These are phyloP conservation scores for Vaccinium corymbosum DNA, from an alignment of 148 eudicot genomes.

Conservation along the genomic window DNA sequence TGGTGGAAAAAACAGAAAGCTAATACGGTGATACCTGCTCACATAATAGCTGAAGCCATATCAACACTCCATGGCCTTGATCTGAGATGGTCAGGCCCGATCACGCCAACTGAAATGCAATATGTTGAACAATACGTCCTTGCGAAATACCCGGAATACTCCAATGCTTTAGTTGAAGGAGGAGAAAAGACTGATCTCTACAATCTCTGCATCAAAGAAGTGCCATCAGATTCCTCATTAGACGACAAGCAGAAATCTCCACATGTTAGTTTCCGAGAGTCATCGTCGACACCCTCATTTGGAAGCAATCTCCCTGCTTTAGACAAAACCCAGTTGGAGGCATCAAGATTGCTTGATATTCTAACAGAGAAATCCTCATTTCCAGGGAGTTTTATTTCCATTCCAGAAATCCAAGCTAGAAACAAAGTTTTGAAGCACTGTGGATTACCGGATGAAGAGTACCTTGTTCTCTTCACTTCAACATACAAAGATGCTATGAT, in stretches of 20 bases:
- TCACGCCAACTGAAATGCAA: constrained; percentile 37
- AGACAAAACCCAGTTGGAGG: constrained; percentile 32
- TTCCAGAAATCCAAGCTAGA: constrained; percentile 38
- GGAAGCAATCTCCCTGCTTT: constrained; percentile 31
- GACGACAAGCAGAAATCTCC: constrained; percentile 34
- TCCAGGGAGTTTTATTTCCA: constrained; percentile 37
- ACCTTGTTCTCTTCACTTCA: constrained; percentile 35
- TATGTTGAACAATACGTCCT: constrained; percentile 38
- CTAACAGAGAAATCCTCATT: constrained; percentile 33
- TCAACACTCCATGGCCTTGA: constrained; percentile 39
- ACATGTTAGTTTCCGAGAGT: constrained; percentile 19
- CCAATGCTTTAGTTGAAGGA: constrained; percentile 39
- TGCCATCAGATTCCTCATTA: constrained; percentile 18
- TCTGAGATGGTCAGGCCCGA: constrained; percentile 42
- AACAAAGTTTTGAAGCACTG: constrained; percentile 38
- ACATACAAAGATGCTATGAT: constrained; percentile 40
- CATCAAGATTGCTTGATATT: constrained; percentile 35
- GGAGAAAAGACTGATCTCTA: constrained; percentile 37
- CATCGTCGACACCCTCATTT: constrained; percentile 16
- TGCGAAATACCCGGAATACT: constrained; percentile 40
- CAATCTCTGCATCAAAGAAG: constrained; percentile 39
- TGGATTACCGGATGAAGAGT: constrained; percentile 34
- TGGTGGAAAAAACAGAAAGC: constrained; percentile 27
- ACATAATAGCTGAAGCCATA: constrained; percentile 41
- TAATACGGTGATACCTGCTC: constrained; percentile 33